phyloP scores from a whole-genome alignment of 768 basidiomycete species.

The Leccinellum albellum region DNA sequence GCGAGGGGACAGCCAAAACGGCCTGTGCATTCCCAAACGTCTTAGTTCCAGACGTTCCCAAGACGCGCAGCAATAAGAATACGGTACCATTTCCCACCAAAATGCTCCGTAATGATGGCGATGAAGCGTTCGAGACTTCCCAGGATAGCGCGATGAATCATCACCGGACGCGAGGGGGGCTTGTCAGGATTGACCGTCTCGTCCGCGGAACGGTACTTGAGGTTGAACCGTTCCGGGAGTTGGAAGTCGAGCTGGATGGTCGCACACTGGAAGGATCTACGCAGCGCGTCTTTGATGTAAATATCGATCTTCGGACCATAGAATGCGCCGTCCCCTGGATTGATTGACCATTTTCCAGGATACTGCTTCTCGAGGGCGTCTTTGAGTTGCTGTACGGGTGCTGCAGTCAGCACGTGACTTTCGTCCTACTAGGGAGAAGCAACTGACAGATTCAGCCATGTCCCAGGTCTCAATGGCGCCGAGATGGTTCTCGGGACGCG shows the following conservation, averaged over 20 bases:
- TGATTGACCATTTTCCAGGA: constrained; percentile 86
- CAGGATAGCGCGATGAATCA: constrained; percentile 96
- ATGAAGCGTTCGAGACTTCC: constrained; percentile 95
- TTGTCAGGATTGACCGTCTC: constrained; percentile 48
- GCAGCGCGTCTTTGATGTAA: constrained; percentile 88
- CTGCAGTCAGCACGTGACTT: constrained; percentile 5
- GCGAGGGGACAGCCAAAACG: constrained; percentile 97
- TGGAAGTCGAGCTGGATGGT: constrained; percentile 99
- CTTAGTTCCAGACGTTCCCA: background rate
- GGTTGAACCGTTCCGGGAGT: constrained; percentile 92
- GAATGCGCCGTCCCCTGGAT: constrained; percentile 97
- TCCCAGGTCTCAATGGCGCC: constrained; percentile 91
- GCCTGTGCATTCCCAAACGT: constrained; percentile 47
- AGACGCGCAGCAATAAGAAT: background rate
- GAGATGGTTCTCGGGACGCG: constrained; percentile 91
- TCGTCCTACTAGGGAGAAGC: no score
- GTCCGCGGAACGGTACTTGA: constrained; percentile 82
- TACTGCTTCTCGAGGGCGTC: constrained; percentile 81
- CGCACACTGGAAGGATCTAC: constrained; percentile 94
- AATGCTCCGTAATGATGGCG: constrained; percentile 95
- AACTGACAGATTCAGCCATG: constrained; percentile 68
- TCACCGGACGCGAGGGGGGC: constrained; percentile 77
- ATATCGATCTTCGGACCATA: constrained; percentile 99
- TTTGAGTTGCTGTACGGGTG: constrained; percentile 63
- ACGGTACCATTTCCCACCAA: constrained; percentile 90